Evolutionary conservation across 441 rosid species (phyloP), one percentile per base, ranked within the genome.

Genomic region (Eutrema salsugineum): DNA sequence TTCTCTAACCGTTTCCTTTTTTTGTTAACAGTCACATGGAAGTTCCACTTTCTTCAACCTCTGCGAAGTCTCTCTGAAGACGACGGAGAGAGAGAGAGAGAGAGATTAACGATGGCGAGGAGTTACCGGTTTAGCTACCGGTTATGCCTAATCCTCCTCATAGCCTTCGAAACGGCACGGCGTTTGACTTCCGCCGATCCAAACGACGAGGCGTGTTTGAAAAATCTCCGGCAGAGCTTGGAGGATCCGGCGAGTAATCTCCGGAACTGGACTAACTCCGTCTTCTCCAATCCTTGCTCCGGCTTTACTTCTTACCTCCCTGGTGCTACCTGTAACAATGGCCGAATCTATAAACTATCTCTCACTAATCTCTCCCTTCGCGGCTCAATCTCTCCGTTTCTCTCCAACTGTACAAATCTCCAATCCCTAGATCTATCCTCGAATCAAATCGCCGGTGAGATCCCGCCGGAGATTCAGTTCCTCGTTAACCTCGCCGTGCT

Each of bases 321-420:
- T 0, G 99, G 97, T 8, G 95, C 91, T 62, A 91, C 87, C 15
- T 91, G 97, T 81, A 94, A 90, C 89, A 94, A 88, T 65, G 99
- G 97, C 51, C 78, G 99, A 66, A 85, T 94, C 91, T 94, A 90
- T 66, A 94, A 94, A 73, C 97, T 94, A 11, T 87, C 97, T 30
- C 91, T 94, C 20, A 83, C 94, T 0, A 84, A 79, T 40, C 90
- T 91, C 72, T 85, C 91, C n/a, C 86, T 94, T 0, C 88, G 87
- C 36, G 99, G 97, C 82, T 70, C 91, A 0, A 82, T 94, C 77
- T 91, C 97, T 3, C 94, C 96, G 11, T 90, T 55, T 66, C 82
- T 94, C 33, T 85, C 99, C 6, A 92, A 91, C 83, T 94, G 98
- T 70, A 89, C 99, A 11, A 91, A 92, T 61, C 94, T 94, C 54